These are phyloP conservation scores for Actinidia arguta DNA, from an alignment of 179 eudicot genomes.

Conservation along the genomic window DNA sequence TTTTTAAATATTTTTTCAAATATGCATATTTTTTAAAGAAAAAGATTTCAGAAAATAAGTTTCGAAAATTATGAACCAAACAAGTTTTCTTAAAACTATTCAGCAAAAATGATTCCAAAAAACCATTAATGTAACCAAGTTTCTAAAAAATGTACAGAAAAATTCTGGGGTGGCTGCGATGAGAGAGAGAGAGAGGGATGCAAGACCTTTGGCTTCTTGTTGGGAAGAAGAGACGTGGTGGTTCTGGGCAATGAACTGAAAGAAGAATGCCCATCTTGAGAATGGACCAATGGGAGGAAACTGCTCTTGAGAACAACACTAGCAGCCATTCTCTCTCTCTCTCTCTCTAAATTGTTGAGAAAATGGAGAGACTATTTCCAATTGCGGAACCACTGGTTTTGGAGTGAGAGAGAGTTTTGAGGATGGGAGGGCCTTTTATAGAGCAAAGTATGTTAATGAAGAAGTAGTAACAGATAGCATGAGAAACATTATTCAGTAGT, in stretches of 20 bases:
- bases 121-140: no score
- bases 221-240: not conserved
- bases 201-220: constrained; percentile 18
- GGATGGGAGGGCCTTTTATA: not conserved
- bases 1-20: no score
- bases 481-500: no score
- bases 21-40: no score
- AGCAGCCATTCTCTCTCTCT: constrained; percentile 31
- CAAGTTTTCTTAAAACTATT: no score
- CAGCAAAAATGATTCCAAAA: no score
- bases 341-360: not conserved
- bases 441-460: not conserved
- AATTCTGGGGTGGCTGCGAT: no score
- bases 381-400: not conserved
- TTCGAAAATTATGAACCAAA: no score
- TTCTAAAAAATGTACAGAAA: no score
- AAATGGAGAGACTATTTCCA: not conserved
- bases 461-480: no score
- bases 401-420: not conserved
- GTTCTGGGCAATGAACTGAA: not conserved
- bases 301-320: constrained; percentile 13
- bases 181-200: no score
- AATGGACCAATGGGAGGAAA: constrained; percentile 9
- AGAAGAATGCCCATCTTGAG: constrained; percentile 16
- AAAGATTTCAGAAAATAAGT: no score